A percentile compares a stretch with the other conserved stretches of the same genome.
Conservation (phyloP, 2,329 filamentous ascomycete genomes). For the Acephala macrosclerotiorum region DNA sequence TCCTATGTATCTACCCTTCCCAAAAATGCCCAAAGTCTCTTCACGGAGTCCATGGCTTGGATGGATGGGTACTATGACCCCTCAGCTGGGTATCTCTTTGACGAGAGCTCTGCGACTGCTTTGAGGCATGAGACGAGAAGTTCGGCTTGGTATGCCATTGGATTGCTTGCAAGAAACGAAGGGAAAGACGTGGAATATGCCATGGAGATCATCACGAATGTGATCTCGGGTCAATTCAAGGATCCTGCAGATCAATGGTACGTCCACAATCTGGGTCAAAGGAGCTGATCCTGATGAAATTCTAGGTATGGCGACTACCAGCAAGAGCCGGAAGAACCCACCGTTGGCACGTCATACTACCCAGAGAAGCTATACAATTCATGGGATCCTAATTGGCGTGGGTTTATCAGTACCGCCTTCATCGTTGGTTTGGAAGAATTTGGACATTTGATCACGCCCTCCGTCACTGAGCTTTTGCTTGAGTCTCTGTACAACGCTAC, state of each 20-base stretch:
- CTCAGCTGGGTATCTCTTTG: slow-evolving; percentile 59
- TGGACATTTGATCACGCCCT: slow-evolving; percentile 51
- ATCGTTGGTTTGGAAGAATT: slow-evolving; percentile 68
- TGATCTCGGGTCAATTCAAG: slow-evolving; percentile 61
- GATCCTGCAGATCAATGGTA: slow-evolving; percentile 62
- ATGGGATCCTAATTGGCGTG: slow-evolving; percentile 72
- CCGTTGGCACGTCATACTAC: slow-evolving; percentile 59
- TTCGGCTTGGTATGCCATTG: slow-evolving; percentile 65
- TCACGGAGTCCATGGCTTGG: slow-evolving; percentile 60
- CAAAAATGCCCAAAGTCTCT: slow-evolving; percentile 47
- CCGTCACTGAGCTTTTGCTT: slow-evolving; percentile 52
- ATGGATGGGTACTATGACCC: slow-evolving; percentile 63
- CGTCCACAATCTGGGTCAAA: slow-evolving; percentile 28
- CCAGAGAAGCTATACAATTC: slow-evolving; percentile 58
- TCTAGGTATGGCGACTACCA: slow-evolving; percentile 59
- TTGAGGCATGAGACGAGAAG: slow-evolving; percentile 63
- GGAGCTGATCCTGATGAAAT: not conserved
- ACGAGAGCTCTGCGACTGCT: slow-evolving; percentile 52
- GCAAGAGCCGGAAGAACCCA: slow-evolving; percentile 62
- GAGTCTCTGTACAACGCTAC: slow-evolving; percentile 62
- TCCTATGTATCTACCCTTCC: slow-evolving; percentile 32
- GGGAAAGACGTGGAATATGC: slow-evolving; percentile 58
- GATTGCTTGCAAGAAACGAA: slow-evolving; percentile 62
- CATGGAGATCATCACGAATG: slow-evolving; percentile 59
- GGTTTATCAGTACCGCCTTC: slow-evolving; percentile 66